Base-by-base conservation (phyloP, 306 rosid species). In the Benincasa hispida region DNA sequence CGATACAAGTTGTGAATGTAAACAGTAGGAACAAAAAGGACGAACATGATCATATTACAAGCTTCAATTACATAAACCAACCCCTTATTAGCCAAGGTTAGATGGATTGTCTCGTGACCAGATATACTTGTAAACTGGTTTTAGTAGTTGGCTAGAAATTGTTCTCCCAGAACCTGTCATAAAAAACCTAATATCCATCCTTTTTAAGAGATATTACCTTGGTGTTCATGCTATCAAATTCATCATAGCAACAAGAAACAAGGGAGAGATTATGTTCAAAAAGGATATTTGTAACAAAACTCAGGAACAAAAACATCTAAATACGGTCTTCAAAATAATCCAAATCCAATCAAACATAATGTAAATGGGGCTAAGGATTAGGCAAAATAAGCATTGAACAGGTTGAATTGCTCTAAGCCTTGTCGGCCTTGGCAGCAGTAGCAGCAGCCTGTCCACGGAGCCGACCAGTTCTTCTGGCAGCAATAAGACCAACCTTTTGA, bases 371-470 rank as follows among this genome's bases (percentile, higher is more conserved):
- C 73, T 14, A 47, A 25, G 57, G 37, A 70, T 42, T 45, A 70
- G 24, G 39, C 1, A 70, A 70, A 47, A 47, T 3, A 67, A 11
- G 6, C 11, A 0, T 37, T 1, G 1, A 66, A 66, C 32, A 10
- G 30, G 6, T n/a, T 7, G 30, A 67, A 42, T 21, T 6, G 12
- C 74, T 67, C 54, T 70, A 70, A 47, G 75, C 77, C 34, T 77
- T 77, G 34, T 77, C 74, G 4, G 74, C 50, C 55, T 77, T 77
- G 9, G 80, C 47, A 32, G 80, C 74, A 27, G 80, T 47, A 6
- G 80, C 80, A 14, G 80, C 80, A 77, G 80, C 80, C 61, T 77
- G 80, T 62, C 80, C 80, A 6, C 80, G 65, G 60, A 77, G 80
- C 30, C 80, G 74, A 28, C 80, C 80, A 11, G 80, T 77, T 51